Evolutionary conservation across 2,329 filamentous ascomycete genomes (phyloP).

Genomic region (Dactylellina parvicollis): DNA sequence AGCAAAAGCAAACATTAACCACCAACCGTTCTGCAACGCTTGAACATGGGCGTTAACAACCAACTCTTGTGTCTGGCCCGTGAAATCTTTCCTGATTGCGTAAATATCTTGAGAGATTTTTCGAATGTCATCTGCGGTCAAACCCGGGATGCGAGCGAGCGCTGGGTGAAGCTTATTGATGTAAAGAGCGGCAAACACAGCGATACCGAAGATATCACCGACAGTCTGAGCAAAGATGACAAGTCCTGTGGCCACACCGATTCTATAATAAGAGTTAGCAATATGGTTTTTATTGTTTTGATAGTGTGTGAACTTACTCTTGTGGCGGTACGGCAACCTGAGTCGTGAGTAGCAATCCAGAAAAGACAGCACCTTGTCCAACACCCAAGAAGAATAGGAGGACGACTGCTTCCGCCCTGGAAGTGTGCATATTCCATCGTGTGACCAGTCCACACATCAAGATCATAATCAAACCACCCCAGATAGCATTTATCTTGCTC

Average conservation of each 20-base stretch:
- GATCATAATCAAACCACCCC: conserved; percentile 30
- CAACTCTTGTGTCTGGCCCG: not conserved
- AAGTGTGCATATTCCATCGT: conserved; percentile 22
- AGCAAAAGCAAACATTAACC: conserved; percentile 32
- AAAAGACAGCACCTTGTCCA: conserved; percentile 36
- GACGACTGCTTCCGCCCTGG: conserved; percentile 21
- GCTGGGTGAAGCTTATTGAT: conserved; percentile 25
- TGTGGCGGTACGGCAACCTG: conserved; percentile 30
- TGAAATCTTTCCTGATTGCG: conserved; percentile 14
- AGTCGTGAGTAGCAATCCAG: conserved; percentile 18
- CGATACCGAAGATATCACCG: conserved; percentile 26
- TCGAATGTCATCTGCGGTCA: conserved; percentile 10
- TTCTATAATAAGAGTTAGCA: conserved; percentile 16
- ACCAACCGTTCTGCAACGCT: conserved; percentile 26
- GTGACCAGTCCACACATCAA: conserved; percentile 29
- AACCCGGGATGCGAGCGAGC: conserved; percentile 7
- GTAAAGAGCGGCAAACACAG: conserved; percentile 15
- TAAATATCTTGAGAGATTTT: conserved; percentile 22
- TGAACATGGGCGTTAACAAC: conserved; percentile 20
- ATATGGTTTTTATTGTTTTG: not conserved
- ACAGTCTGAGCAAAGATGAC: conserved; percentile 32
- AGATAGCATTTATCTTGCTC: conserved; percentile 34
- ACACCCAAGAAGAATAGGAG: conserved; percentile 21
- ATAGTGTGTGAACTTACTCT: conserved; percentile 22
- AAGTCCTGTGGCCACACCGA: conserved; percentile 27